Conservation (phyloP, 345 rosid species). For the Gynandropsis gynandra region DNA sequence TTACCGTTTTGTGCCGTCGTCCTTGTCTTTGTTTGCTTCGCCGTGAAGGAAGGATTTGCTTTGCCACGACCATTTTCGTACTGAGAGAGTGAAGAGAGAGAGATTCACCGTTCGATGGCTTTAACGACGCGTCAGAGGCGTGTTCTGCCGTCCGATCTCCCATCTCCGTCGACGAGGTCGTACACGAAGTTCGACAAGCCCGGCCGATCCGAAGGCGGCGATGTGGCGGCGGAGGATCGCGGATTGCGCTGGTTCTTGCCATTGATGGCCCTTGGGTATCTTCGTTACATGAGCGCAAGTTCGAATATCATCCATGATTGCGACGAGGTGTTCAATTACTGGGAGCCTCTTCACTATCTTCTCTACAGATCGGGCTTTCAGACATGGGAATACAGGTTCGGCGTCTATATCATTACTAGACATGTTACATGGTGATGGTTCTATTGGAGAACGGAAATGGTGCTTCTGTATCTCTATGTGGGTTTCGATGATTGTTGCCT, state of each 20-base stretch:
- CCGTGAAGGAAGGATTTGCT: conserved; percentile 14
- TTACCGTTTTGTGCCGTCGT: too few relatives aligned
- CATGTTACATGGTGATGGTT: background rate
- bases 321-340: conserved; percentile 96
- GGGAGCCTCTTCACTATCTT: conserved; percentile 97
- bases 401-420: conserved; percentile 1
- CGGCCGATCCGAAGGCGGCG: conserved; percentile 31
- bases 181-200: conserved; percentile 65
- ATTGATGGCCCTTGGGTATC: conserved; percentile 58
- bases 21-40: conserved; percentile 18
- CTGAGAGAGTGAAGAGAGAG: background rate
- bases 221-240: conserved; percentile 31
- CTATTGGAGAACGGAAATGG: background rate
- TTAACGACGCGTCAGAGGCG: conserved; percentile 73
- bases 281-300: conserved; percentile 94
- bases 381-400: conserved; percentile 94
- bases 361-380: conserved; percentile 92
- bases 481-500: too few relatives aligned
- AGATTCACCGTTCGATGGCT: conserved; percentile 35
- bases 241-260: conserved; percentile 72
- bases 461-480: too few relatives aligned
- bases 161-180: conserved; percentile 32
- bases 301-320: conserved; percentile 97
- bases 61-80: conserved; percentile 12
- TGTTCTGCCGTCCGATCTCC: conserved; percentile 32